Conservation (phyloP, 1,284 basidiomycete genomes). For the Fomitopsis palustris region DNA sequence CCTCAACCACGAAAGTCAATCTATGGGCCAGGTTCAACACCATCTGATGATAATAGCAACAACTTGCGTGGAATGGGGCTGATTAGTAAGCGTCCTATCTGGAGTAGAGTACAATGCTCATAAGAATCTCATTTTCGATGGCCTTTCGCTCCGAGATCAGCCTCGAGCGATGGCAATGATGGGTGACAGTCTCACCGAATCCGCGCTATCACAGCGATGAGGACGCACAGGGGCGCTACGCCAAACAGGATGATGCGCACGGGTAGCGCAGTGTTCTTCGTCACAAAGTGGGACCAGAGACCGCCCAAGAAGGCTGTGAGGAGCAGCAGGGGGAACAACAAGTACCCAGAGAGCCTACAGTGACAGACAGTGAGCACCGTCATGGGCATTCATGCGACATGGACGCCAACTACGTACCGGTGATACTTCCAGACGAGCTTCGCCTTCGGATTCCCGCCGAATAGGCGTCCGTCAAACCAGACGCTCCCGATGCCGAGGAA, state of each 20-base stretch:
- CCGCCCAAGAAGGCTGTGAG: constrained; percentile 62
- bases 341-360: constrained; percentile 60
- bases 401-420: constrained; percentile 36
- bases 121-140: constrained; percentile 30
- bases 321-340: constrained; percentile 52
- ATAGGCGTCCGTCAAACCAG: constrained; percentile 59
- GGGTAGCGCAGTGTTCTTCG: constrained; percentile 31
- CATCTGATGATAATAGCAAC: too few relatives aligned
- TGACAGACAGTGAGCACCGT: not conserved
- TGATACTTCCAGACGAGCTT: constrained; percentile 77
- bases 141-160: constrained; percentile 10
- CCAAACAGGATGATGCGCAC: constrained; percentile 51
- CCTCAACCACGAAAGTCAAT: too few relatives aligned
- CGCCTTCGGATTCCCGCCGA: constrained; percentile 63
- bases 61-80: too few relatives aligned
- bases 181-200: constrained; percentile 14
- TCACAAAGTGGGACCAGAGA: constrained; percentile 56
- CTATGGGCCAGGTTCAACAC: too few relatives aligned
- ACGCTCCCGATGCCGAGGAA: constrained; percentile 62
- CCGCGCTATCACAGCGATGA: constrained; percentile 21
- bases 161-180: not conserved
- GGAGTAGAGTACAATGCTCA: too few relatives aligned
- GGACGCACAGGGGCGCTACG: constrained; percentile 39
- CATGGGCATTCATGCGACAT: not conserved
- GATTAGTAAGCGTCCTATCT: too few relatives aligned